Conservation (phyloP, 345 rosid genomes). For the Schrenkiella parvula region DNA sequence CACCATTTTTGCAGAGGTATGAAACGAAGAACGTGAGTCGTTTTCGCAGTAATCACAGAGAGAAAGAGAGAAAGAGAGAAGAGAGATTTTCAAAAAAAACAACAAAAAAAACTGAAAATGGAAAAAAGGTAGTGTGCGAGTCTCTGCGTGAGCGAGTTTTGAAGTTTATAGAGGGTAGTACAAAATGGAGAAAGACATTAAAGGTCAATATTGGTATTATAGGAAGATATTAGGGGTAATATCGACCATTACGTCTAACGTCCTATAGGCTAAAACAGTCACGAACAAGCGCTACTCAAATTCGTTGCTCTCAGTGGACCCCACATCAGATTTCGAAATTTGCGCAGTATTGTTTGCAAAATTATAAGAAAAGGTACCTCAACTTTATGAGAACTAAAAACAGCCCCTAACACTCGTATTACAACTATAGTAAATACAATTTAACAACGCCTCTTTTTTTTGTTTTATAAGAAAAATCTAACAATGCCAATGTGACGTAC, state of each 20-base stretch:
- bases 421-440: background rate
- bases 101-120: conserved; percentile 35
- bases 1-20: conserved; percentile 45
- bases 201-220: background rate
- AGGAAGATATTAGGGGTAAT: background rate
- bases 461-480: no score
- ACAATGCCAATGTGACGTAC: background rate
- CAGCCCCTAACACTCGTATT: background rate
- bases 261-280: background rate
- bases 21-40: conserved; percentile 2
- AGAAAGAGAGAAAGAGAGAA: background rate
- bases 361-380: background rate
- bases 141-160: background rate
- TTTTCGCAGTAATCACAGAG: background rate
- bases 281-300: conserved; percentile 1
- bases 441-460: background rate
- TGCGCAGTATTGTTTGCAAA: background rate
- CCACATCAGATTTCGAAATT: background rate
- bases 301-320: conserved; percentile 16
- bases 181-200: background rate
- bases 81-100: background rate
- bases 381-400: background rate
- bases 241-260: background rate
- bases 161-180: background rate
- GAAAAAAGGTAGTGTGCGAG: conserved; percentile 5